Evolutionary conservation across 305 asterid genomes (phyloP), one percentile per base, ranked within the genome.

Genomic region (Fraxinus floribunda): DNA sequence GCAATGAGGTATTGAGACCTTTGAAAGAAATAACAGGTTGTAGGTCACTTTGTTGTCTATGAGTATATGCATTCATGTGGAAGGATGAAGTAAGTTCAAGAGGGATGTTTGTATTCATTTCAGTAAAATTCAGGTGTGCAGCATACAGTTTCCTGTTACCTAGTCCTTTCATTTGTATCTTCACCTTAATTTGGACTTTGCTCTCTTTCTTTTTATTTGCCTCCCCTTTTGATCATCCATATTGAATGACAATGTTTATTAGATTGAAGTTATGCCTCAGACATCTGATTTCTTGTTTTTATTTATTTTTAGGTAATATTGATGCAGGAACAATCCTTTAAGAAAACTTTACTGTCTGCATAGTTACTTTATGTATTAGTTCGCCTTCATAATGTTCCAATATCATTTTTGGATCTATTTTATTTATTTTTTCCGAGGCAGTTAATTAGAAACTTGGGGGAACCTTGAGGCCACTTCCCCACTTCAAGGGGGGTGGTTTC

Each of bases 1-100:
- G 78, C 18, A 79, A 38, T 80, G 77, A 79, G 39, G 81, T 49
- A 62, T 20, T 78, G 73, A 29, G 35, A 71, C 76, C 38, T 44
- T 83, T 4, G n/a, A 75, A 72, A 78, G 26, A 49, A 62, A 79
- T 39, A 24, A 13, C 24, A 26, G 39, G 20, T 15, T 75, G 13
- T 57, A 18, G n/a, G 60, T 73, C 62, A 55, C 29, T 76, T 64
- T 29, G 60, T 76, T 22, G 13, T 75, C 24, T 38, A 20, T 29
- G 35, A 66, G 74, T 29, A 66, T 29, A 52, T 15, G 38, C 75
- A 46, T 77, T 77, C 66, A 52, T 18, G 68, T 18, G 68, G 68
- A 57, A 57, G 68, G 29, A 57, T 24, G 41, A 46, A 36, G 13
- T 13, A 49, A 22, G 35, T 24, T 26, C 38, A 66, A 66, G 36